Evolutionary conservation across 2,329 filamentous ascomycete genomes (phyloP), one percentile per base, ranked within the genome.

Genomic region (Aspergillus neotritici): DNA sequence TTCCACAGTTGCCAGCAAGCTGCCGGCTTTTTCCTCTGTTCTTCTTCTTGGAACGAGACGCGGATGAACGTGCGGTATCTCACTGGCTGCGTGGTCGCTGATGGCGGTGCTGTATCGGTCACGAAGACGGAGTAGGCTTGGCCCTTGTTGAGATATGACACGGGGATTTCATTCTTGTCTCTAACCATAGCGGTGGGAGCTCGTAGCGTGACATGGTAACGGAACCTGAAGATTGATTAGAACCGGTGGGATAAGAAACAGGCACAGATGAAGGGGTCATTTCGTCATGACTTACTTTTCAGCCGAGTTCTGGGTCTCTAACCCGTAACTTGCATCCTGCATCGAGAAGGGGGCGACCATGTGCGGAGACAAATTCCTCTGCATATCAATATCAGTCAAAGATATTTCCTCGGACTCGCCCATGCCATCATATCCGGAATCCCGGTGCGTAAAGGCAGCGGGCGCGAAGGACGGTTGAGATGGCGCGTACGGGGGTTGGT

Each of bases 131-230:
- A 86, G 64, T 98, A 98, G 12, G 89, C 87, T 63, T 97, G 91
- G 16, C 91, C 90, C 67, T 97, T 97, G 71, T 98, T 98, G 13
- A 98, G 78, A 62, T 98, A 98, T 0, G 91, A 96, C n/a, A 97
- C 81, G 0, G 93, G 93, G 16, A 97, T 94, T 64, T 97, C 91
- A 47, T 94, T 86, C 1, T 82, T 69, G 49, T 89, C 83, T 64
- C 86, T 94, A 16, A 64, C 84, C 93, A 97, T 98, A 6, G 93
- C 93, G 0, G 93, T 98, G 3, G 91, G 89, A 1, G 93, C 91
- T 63, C 94, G 94, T 35, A 98, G 70, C 0, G 87, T 93, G 39
- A 87, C 84, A 62, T 93, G 86, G 61, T 87, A 97, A 32, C 93
- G 87, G 61, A 96, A 96, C 49, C 79, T 82, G 34, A 5, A 2